phyloP scores from a whole-genome alignment of 306 rosid genomes.

The Vigna nakashimae region DNA sequence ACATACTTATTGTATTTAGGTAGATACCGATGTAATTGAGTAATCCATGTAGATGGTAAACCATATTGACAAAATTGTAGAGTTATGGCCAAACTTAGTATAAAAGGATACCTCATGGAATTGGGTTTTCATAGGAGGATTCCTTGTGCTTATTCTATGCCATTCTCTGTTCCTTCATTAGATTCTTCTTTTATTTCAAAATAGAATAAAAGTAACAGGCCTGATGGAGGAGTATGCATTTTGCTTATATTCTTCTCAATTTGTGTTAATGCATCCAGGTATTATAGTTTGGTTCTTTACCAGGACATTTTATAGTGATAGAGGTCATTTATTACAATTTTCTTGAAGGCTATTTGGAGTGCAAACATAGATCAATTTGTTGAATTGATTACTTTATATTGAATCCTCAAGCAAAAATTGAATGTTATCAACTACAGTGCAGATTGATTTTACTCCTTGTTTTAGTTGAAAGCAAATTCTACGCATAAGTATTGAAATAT shows the following conservation, averaged over 20 bases:
- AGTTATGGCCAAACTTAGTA: conserved; percentile 3
- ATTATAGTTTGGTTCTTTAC: neutral
- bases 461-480: conserved; percentile 5
- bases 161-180: conserved; percentile 5
- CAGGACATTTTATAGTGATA: conserved; percentile 1
- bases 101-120: conserved; percentile 16
- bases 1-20: conserved; percentile 9
- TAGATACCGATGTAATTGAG: neutral
- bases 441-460: conserved; percentile 21
- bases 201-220: neutral
- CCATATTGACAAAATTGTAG: neutral
- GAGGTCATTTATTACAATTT: conserved; percentile 16
- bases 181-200: neutral
- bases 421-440: conserved; percentile 14
- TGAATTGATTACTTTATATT: neutral
- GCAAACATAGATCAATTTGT: neutral
- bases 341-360: conserved; percentile 12
- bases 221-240: conserved; percentile 23
- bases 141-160: neutral
- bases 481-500: conserved; percentile 11
- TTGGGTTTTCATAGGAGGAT: conserved; percentile 16
- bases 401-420: conserved; percentile 22
- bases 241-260: conserved; percentile 6
- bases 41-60: conserved; percentile 26
- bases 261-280: conserved; percentile 12